These are phyloP conservation scores for Dichotomocladium elegans DNA, from an alignment of 371 early-diverging fungal species.

Conservation along the genomic window DNA sequence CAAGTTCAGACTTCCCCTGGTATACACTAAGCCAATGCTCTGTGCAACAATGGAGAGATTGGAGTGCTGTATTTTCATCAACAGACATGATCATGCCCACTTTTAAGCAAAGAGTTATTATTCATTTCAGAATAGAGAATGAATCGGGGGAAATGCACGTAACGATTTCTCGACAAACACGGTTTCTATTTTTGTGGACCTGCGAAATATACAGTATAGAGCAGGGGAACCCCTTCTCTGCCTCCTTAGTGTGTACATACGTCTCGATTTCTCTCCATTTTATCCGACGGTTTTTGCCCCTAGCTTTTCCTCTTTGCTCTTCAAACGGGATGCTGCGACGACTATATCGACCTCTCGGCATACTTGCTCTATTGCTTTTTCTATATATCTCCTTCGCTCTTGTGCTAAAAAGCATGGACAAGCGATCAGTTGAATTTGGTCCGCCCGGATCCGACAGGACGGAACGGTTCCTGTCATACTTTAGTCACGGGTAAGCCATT, in stretches of 20 bases:
- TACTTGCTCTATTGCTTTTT: not conserved
- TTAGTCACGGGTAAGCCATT: constrained; percentile 12
- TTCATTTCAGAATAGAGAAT: not conserved
- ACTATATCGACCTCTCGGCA: not conserved
- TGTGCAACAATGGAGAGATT: no score
- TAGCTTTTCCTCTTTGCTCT: not conserved
- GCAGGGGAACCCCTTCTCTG: not conserved
- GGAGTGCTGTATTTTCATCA: no score
- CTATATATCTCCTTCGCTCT: not conserved
- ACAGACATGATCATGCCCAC: no score
- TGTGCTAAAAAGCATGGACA: not conserved
- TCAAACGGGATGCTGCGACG: not conserved
- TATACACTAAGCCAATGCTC: no score
- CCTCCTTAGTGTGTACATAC: not conserved
- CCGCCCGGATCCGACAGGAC: not conserved
- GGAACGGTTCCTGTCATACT: constrained; percentile 15
- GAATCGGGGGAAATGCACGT: not conserved
- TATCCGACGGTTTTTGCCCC: no score
- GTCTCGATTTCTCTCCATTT: not conserved
- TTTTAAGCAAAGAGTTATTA: no score
- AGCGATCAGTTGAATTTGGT: not conserved
- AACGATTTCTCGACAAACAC: not conserved
- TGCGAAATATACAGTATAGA: no score
- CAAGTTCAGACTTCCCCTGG: no score
- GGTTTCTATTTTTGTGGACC: not conserved